Conservation (phyloP, 2,329 filamentous ascomycete genomes). For the Pseudodiploospora longispora region DNA sequence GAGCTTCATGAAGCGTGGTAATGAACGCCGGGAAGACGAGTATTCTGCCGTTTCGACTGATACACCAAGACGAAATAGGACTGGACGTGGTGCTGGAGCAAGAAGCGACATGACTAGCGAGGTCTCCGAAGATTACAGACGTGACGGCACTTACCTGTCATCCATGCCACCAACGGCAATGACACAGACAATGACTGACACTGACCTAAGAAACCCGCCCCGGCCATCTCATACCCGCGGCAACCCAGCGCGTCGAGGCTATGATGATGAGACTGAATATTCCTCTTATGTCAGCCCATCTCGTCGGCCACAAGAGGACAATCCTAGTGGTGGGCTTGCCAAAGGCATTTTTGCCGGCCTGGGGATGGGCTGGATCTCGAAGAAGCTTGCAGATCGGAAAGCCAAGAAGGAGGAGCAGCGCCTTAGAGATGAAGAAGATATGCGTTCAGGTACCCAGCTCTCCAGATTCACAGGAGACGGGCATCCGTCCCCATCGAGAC, state of each 20-base stretch:
- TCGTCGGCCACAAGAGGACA: constrained; percentile 37
- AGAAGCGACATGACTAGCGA: constrained; percentile 47
- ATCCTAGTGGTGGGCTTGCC: constrained; percentile 38
- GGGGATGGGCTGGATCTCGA: constrained; percentile 61
- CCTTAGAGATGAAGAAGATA: constrained; percentile 41
- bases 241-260: constrained; percentile 31
- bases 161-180: constrained; percentile 37
- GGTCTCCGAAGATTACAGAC: constrained; percentile 24
- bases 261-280: constrained; percentile 45
- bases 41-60: constrained; percentile 57
- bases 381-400: constrained; percentile 52
- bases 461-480: constrained; percentile 65
- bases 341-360: constrained; percentile 53
- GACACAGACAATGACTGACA: constrained; percentile 39
- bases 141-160: constrained; percentile 25
- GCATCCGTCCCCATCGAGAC: constrained; percentile 40
- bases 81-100: constrained; percentile 29
- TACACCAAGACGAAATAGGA: constrained; percentile 44
- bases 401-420: constrained; percentile 41
- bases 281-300: constrained; percentile 58
- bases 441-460: constrained; percentile 51
- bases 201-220: constrained; percentile 28
- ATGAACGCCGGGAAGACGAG: constrained; percentile 46
- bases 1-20: constrained; percentile 47
- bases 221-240: constrained; percentile 36